Conservation (phyloP, 2,329 filamentous ascomycete species). For the Fulvia fulva region DNA sequence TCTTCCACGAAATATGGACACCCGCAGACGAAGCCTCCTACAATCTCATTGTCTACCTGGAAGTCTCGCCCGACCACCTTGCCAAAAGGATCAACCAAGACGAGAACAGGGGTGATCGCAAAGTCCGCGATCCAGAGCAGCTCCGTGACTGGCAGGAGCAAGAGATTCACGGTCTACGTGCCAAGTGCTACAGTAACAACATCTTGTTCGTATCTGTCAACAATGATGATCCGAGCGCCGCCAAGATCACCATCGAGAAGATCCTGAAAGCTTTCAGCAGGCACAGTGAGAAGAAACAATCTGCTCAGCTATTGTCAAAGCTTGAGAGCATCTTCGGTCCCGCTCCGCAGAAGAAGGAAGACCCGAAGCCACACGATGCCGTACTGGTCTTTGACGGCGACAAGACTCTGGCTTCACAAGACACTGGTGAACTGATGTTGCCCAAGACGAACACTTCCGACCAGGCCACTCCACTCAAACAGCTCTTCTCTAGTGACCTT, state of each 20-base stretch:
- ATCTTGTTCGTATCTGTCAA: conserved; percentile 46
- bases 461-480: conserved; percentile 51
- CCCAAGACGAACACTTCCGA: conserved; percentile 29
- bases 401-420: conserved; percentile 50
- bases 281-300: background rate
- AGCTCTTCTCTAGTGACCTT: conserved; percentile 46
- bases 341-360: background rate
- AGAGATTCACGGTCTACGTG: conserved; percentile 44
- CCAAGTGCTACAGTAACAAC: conserved; percentile 40
- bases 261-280: background rate
- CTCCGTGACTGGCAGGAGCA: conserved; percentile 47
- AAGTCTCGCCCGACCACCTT: conserved; percentile 39
- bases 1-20: conserved; percentile 40
- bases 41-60: conserved; percentile 58
- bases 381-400: conserved; percentile 57
- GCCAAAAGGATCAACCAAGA: conserved; percentile 31
- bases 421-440: conserved; percentile 54
- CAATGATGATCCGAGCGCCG: background rate
- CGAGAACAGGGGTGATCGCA: conserved; percentile 36
- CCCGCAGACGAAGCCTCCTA: conserved; percentile 45
- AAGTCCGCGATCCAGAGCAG: conserved; percentile 30
- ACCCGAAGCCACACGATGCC: background rate
- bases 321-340: conserved; percentile 36
- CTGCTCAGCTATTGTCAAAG: conserved; percentile 18
- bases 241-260: background rate